Percentiles rank a stretch among this genome's conserved stretches.
phyloP scores from a whole-genome alignment of 208 protist species.

The Trypanosoma vivax region DNA sequence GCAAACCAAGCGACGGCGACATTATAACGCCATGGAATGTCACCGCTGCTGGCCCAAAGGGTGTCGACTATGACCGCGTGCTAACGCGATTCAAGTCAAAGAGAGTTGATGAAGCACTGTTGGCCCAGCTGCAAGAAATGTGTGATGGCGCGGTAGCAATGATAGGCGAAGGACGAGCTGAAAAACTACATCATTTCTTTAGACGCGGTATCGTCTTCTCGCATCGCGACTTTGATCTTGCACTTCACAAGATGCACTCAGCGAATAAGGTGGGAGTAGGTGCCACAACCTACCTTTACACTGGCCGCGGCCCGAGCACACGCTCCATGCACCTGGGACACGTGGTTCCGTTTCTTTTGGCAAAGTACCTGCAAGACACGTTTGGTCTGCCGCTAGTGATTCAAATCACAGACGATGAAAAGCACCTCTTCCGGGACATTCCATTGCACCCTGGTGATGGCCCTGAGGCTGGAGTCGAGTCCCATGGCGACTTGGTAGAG shows the following conservation, averaged over 20 bases:
- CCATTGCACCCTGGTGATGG: slow-evolving; percentile 47
- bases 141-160: slow-evolving; percentile 3
- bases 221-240: slow-evolving; percentile 94
- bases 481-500: slow-evolving; percentile 63
- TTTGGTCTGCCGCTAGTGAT: slow-evolving; percentile 97
- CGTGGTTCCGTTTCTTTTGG: slow-evolving; percentile 98
- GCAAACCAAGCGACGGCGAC: slow-evolving; percentile 3
- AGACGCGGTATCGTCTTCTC: slow-evolving; percentile 95
- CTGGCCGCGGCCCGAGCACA: slow-evolving; percentile 97
- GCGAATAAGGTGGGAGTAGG: slow-evolving; percentile 39
- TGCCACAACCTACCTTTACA: slow-evolving; percentile 99
- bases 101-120: slow-evolving; percentile 36
- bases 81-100: slow-evolving; percentile 75
- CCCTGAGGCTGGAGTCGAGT: slow-evolving; percentile 57
- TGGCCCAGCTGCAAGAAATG: slow-evolving; percentile 24
- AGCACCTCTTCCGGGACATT: slow-evolving; percentile 97
- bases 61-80: slow-evolving; percentile 82
- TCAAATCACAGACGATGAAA: slow-evolving; percentile 99
- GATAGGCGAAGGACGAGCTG: not conserved
- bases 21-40: slow-evolving; percentile 81
- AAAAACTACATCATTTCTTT: slow-evolving; percentile 89
- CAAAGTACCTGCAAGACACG: slow-evolving; percentile 97
- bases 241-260: slow-evolving; percentile 88
- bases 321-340: slow-evolving; percentile 98
- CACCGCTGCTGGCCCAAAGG: slow-evolving; percentile 53